A percentile compares a stretch with the other conserved stretches of the same genome.
Conservation (phyloP, 2,329 filamentous ascomycete genomes). For the Aaosphaeria arxii region DNA sequence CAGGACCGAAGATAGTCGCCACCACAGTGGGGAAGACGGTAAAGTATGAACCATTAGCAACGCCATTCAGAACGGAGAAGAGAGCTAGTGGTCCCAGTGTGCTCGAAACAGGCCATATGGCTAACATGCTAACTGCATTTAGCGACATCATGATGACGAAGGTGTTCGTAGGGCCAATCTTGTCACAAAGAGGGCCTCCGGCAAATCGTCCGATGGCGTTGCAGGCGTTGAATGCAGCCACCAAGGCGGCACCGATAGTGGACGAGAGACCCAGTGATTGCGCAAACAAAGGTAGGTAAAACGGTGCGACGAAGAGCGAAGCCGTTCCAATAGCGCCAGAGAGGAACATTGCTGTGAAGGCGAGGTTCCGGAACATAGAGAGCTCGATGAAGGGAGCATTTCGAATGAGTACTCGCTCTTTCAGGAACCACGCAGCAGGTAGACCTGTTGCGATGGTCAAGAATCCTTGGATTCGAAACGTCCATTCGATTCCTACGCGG, state of each 20-base stretch:
- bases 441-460: slow-evolving; percentile 21
- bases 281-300: slow-evolving; percentile 26
- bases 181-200: slow-evolving; percentile 24
- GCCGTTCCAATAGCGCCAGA: slow-evolving; percentile 23
- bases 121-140: slow-evolving; percentile 25
- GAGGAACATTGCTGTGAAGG: slow-evolving; percentile 19
- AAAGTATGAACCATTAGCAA: slow-evolving; percentile 28
- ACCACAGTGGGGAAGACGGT: slow-evolving; percentile 26
- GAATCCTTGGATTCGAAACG: slow-evolving; percentile 26
- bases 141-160: slow-evolving; percentile 22
- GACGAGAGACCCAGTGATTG: slow-evolving; percentile 20
- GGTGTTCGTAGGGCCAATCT: slow-evolving; percentile 29
- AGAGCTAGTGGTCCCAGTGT: slow-evolving; percentile 21
- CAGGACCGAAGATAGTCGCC: slow-evolving; percentile 23
- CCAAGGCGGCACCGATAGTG: slow-evolving; percentile 21
- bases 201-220: slow-evolving; percentile 26
- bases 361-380: slow-evolving; percentile 18
- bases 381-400: slow-evolving; percentile 20
- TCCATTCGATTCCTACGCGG: slow-evolving; percentile 26
- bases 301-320: slow-evolving; percentile 27
- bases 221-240: slow-evolving; percentile 25
- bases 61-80: slow-evolving; percentile 25
- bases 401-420: slow-evolving; percentile 18
- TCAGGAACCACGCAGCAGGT: slow-evolving; percentile 22
- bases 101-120: slow-evolving; percentile 26